Base-by-base conservation (phyloP, 2,329 filamentous ascomycete genomes). In the Calycina herbarum region DNA sequence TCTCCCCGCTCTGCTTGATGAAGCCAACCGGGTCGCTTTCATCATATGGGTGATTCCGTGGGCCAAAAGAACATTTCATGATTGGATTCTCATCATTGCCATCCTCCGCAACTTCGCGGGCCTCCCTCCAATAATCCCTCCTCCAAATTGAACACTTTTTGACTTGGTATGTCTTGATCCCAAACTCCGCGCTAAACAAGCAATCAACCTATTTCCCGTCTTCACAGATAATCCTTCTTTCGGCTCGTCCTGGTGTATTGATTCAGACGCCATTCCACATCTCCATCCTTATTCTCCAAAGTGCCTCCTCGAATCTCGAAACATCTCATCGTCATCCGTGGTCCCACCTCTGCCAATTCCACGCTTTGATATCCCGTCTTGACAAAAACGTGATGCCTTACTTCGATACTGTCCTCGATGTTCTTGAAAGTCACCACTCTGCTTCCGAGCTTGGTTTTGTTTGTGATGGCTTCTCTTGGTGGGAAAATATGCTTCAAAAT, bases 401-500 rank as follows among this genome's bases (percentile, higher is more conserved):
- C 91, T 79, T 99, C 94, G 62, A 98, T 96, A 67, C 91, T 89
- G 67, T 98, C 93, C 70, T 97, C 93, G 63, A 95, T 91, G 73
- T 97, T 97, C 78, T 94, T 93, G 79, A 97, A 97, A 2, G 92
- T 97, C 10, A 99, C 91, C 0, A 99, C 90, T 69, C 95, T 84
- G 73, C 89, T 96, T 57, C 94, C 94, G 24, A 96, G 82, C 78
- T 96, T 96, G 40, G 83, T 83, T 70, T 87, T 89, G 74, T 78
- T 84, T 8, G 89, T 92, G 40, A 88, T 84, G 0, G 87, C 83
- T 73, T 97, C 94, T 63, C 94, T 84, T 0, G 96, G 95, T 5
- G 95, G 95, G 74, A 97, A 99, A 2, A 97, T 81, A 72, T 99
- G 94, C 78, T 98, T 96, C 54, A 99, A 78, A 15, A 98, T 91